These are phyloP conservation scores for Mycocentrospora acerina DNA, from an alignment of 2,329 filamentous ascomycete genomes.

Conservation along the genomic window DNA sequence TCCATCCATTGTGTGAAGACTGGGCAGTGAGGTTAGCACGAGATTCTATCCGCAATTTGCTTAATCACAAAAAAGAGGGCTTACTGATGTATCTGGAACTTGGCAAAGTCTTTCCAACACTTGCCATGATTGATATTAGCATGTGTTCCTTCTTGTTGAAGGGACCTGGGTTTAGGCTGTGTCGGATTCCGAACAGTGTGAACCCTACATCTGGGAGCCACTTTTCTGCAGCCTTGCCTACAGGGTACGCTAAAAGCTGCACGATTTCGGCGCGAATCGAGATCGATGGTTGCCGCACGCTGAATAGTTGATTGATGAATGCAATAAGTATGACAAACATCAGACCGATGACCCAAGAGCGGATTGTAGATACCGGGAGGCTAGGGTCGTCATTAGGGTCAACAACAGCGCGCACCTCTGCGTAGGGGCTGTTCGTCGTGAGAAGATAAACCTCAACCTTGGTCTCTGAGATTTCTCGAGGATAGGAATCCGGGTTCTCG, in stretches of 20 bases:
- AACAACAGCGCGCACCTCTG: constrained; percentile 14
- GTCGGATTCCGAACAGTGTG: constrained; percentile 3
- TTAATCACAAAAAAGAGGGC: too few relatives aligned
- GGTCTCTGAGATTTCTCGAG: constrained; percentile 54
- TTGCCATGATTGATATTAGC: constrained; percentile 14
- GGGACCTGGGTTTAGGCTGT: constrained; percentile 10
- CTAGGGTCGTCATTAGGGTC: constrained; percentile 13
- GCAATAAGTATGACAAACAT: constrained; percentile 23
- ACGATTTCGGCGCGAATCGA: constrained; percentile 5
- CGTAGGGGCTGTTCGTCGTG: constrained; percentile 36
- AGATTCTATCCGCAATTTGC: too few relatives aligned
- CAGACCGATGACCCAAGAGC: constrained; percentile 8
- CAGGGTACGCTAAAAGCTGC: constrained; percentile 5
- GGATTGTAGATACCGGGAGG: constrained; percentile 20
- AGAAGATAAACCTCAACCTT: constrained; percentile 58
- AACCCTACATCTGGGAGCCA: constrained; percentile 6
- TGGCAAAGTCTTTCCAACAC: constrained; percentile 48
- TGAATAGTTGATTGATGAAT: constrained; percentile 22
- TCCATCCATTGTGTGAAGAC: constrained; percentile 55
- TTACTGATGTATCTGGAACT: constrained; percentile 55
- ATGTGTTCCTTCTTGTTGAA: constrained; percentile 18
- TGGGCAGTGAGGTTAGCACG: too few relatives aligned
- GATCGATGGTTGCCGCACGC: constrained; percentile 6
- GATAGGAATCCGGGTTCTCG: constrained; percentile 48
- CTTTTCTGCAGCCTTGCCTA: constrained; percentile 8